Percentiles rank a stretch among this genome's conserved stretches.
Evolutionary conservation across 2,329 filamentous ascomycete species (phyloP).

Genomic region (Aspergillus nomiae): DNA sequence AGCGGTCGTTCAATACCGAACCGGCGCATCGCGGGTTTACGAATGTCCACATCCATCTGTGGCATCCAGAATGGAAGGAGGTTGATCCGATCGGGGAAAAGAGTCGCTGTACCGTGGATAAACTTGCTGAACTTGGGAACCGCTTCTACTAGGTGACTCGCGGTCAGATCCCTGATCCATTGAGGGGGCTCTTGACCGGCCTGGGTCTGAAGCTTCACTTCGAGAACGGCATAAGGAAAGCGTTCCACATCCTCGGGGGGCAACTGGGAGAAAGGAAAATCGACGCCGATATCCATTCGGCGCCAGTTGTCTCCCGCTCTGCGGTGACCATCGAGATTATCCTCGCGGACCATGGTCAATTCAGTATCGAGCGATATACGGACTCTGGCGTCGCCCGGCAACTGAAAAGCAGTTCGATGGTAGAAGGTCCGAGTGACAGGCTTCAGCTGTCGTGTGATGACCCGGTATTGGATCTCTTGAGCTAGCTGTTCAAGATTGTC

Average conservation of each 20-base stretch:
- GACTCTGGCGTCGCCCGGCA: constrained; percentile 92
- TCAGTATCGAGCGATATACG: constrained; percentile 97
- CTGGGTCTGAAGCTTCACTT: constrained; percentile 97
- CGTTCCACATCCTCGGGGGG: constrained; percentile 81
- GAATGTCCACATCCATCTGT: constrained; percentile 97
- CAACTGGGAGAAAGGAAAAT: constrained; percentile 89
- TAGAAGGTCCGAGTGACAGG: constrained; percentile 97
- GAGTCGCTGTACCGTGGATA: constrained; percentile 86
- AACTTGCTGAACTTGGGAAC: constrained; percentile 99
- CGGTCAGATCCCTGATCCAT: constrained; percentile 92
- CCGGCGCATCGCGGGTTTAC: constrained; percentile 82
- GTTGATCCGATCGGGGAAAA: constrained; percentile 86
- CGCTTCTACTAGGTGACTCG: constrained; percentile 95
- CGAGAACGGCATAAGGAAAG: constrained; percentile 93
- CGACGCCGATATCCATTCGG: constrained; percentile 94
- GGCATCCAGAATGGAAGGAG: constrained; percentile 96
- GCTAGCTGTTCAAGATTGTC: constrained; percentile 86
- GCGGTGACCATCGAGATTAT: constrained; percentile 80
- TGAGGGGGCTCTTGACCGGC: constrained; percentile 91
- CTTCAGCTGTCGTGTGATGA: constrained; percentile 80
- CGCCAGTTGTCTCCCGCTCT: constrained; percentile 90
- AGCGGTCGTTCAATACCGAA: constrained; percentile 87
- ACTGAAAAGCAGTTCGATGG: constrained; percentile 95
- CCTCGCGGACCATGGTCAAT: constrained; percentile 90
- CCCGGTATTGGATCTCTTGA: constrained; percentile 88